phyloP scores from a whole-genome alignment of 768 basidiomycete species.

The Sarcomyxa edulis region DNA sequence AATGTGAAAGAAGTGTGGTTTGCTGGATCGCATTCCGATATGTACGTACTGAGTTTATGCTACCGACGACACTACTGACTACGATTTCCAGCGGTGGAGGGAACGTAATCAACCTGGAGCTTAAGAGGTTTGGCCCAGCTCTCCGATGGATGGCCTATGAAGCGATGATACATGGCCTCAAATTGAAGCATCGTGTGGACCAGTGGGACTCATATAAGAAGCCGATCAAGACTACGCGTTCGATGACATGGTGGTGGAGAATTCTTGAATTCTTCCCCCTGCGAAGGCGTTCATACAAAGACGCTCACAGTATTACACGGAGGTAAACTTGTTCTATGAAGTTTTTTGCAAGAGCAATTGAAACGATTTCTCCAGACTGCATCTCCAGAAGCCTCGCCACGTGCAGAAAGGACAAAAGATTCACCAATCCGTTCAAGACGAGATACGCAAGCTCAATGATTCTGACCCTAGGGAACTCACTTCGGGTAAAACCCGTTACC shows the following conservation, averaged over 20 bases:
- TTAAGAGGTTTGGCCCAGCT: slow-evolving; percentile 2
- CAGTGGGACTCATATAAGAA: slow-evolving; percentile 5
- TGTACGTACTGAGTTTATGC: slow-evolving; percentile 18
- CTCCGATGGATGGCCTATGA: slow-evolving; percentile 13
- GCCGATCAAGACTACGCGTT: neutral
- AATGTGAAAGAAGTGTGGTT: slow-evolving; percentile 39
- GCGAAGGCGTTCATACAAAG: neutral
- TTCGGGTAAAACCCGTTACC: no score
- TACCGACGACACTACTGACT: neutral
- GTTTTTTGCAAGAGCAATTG: neutral
- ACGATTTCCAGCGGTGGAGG: slow-evolving; percentile 6
- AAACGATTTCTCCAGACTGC: neutral
- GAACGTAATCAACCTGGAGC: slow-evolving; percentile 2
- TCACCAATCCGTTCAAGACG: slow-evolving; percentile 9
- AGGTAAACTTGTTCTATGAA: neutral
- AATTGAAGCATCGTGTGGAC: slow-evolving; percentile 3
- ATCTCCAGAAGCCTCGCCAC: slow-evolving; percentile 2
- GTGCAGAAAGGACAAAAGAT: slow-evolving; percentile 9
- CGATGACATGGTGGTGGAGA: slow-evolving; percentile 1
- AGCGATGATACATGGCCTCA: slow-evolving; percentile 11
- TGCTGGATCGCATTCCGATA: slow-evolving; percentile 31
- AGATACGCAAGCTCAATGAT: no score
- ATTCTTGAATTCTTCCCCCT: slow-evolving; percentile 5
- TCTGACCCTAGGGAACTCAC: no score
- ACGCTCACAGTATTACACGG: slow-evolving; percentile 1